These are phyloP conservation scores for Rhodofomes roseus DNA, from an alignment of 1,284 basidiomycete species.

Conservation along the genomic window DNA sequence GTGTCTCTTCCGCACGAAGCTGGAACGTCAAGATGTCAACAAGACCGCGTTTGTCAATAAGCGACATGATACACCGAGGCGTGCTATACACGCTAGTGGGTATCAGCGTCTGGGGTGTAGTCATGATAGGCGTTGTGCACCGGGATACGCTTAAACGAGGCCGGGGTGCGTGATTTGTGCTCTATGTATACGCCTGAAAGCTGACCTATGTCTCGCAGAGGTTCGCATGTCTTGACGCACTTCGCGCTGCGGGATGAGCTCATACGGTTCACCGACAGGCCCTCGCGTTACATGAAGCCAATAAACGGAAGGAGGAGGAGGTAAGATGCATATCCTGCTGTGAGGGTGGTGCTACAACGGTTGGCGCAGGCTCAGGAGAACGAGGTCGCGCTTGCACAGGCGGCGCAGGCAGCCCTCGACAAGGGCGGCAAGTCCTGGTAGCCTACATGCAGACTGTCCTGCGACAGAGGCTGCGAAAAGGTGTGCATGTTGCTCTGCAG, in stretches of 20 bases:
- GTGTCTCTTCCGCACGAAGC: too few relatives aligned
- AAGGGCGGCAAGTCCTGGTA: constrained; percentile 7
- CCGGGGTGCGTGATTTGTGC: constrained; percentile 18
- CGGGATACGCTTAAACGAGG: constrained; percentile 25
- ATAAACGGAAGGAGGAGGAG: not conserved
- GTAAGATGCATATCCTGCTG: not conserved
- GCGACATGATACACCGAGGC: constrained; percentile 26
- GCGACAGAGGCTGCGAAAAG: too few relatives aligned
- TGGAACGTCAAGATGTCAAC: constrained; percentile 12
- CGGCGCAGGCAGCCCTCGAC: constrained; percentile 17
- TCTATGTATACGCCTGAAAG: too few relatives aligned
- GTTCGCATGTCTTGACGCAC: not conserved
- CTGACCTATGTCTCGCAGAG: not conserved
- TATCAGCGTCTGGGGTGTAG: constrained; percentile 25
- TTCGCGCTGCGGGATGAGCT: not conserved
- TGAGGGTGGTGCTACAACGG: not conserved
- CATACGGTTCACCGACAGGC: constrained; percentile 2
- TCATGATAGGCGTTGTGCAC: constrained; percentile 29
- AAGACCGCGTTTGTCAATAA: constrained; percentile 17
- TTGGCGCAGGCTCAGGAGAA: constrained; percentile 14
- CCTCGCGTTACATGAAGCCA: constrained; percentile 1
- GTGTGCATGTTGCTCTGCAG: too few relatives aligned
- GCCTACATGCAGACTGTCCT: not conserved
- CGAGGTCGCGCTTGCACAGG: constrained; percentile 19
- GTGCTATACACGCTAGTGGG: constrained; percentile 25